Evolutionary conservation across 768 basidiomycete species (phyloP).

Genomic region (Agaricus subrufescens): DNA sequence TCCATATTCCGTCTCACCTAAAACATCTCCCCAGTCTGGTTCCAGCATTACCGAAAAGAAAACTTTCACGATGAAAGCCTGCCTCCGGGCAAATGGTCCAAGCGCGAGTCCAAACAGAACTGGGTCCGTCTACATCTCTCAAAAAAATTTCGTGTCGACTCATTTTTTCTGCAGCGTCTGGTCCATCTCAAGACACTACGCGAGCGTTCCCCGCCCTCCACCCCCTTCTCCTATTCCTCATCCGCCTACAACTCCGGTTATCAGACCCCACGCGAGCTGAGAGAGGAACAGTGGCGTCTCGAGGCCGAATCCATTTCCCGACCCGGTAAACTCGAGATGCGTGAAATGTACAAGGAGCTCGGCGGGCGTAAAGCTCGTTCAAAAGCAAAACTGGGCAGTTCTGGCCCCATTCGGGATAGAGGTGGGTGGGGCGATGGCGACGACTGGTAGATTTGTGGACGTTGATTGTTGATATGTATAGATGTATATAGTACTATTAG

Average conservation of each 20-base stretch:
- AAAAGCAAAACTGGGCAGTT: slow-evolving; percentile 71
- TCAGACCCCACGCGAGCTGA: slow-evolving; percentile 74
- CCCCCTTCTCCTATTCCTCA: slow-evolving; percentile 36
- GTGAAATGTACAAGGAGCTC: slow-evolving; percentile 87
- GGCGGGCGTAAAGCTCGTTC: slow-evolving; percentile 75
- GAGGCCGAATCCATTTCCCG: slow-evolving; percentile 46
- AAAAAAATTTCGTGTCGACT: not conserved
- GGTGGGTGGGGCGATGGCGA: slow-evolving; percentile 62
- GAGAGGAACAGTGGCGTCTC: slow-evolving; percentile 70
- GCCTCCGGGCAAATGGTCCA: slow-evolving; percentile 86
- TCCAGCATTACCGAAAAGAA: slow-evolving; percentile 85
- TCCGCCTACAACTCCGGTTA: slow-evolving; percentile 51
- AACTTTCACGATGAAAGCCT: slow-evolving; percentile 78
- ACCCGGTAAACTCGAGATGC: slow-evolving; percentile 81
- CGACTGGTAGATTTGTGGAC: slow-evolving; percentile 17
- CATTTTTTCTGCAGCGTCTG: slow-evolving; percentile 39
- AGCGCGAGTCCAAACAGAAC: slow-evolving; percentile 88
- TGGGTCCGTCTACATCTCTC: slow-evolving; percentile 54
- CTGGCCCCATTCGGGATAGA: slow-evolving; percentile 62
- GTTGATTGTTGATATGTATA: not conserved
- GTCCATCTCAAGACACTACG: slow-evolving; percentile 38
- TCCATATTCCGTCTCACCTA: not conserved
- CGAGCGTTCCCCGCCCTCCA: slow-evolving; percentile 34
- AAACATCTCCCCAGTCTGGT: slow-evolving; percentile 66
- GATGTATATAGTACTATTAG: not conserved